Conservation (phyloP, 176 grass and related monocot genomes). For the Ampelocalamus luodianensis region DNA sequence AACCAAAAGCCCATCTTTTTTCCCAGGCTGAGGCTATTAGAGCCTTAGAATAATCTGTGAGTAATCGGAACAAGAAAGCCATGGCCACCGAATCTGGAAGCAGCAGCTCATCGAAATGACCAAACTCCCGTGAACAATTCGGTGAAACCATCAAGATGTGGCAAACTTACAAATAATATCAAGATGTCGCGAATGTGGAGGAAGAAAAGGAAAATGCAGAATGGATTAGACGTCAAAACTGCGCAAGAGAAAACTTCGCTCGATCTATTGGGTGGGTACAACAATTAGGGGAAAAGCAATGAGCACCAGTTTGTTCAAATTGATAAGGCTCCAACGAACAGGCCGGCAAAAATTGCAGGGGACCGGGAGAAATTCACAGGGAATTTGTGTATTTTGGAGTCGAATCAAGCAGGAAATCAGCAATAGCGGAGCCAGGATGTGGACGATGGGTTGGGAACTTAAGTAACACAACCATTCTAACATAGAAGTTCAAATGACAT, state of each 20-base stretch:
- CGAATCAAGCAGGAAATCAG: neutral
- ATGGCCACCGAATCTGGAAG: slow-evolving; percentile 35
- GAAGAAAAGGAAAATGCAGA: neutral
- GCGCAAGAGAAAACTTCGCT: neutral
- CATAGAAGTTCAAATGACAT: too few relatives aligned
- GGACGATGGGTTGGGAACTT: too few relatives aligned
- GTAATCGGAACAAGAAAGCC: slow-evolving; percentile 15
- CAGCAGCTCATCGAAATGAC: slow-evolving; percentile 4
- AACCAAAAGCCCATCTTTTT: slow-evolving; percentile 42
- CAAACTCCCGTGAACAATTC: slow-evolving; percentile 19
- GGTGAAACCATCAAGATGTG: neutral
- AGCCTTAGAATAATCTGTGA: slow-evolving; percentile 34
- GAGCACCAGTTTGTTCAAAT: neutral
- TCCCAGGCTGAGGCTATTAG: slow-evolving; percentile 27
- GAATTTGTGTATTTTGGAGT: neutral
- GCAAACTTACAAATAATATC: neutral
- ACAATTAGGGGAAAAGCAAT: neutral
- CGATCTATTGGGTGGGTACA: neutral
- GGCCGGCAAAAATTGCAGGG: neutral
- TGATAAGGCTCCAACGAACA: neutral
- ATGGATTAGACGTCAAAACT: neutral
- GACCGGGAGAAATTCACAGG: neutral
- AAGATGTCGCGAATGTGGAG: neutral
- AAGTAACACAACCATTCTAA: too few relatives aligned
- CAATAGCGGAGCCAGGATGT: too few relatives aligned